A percentile compares a stretch with the other conserved stretches of the same genome.
These are phyloP conservation scores for Pseudopyrenochaeta lycopersici DNA, from an alignment of 2,329 filamentous ascomycete species.

Conservation along the genomic window DNA sequence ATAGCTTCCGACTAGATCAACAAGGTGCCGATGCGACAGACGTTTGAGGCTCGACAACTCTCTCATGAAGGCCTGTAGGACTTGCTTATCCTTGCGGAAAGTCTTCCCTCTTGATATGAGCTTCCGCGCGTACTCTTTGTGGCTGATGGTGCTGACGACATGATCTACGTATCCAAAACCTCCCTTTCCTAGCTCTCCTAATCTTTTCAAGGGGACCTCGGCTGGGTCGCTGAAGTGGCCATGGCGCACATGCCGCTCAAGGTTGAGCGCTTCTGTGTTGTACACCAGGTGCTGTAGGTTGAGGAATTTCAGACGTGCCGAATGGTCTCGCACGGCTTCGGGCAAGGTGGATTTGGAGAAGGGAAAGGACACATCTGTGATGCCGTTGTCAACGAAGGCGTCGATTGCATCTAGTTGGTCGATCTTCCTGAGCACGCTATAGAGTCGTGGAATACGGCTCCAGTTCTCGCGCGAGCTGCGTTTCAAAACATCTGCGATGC, in stretches of 20 bases:
- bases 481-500: slow-evolving; percentile 16
- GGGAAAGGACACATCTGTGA: slow-evolving; percentile 17
- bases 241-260: slow-evolving; percentile 16
- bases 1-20: slow-evolving; percentile 38
- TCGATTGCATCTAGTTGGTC: slow-evolving; percentile 15
- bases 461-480: slow-evolving; percentile 10
- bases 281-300: slow-evolving; percentile 19
- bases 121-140: slow-evolving; percentile 34
- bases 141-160: slow-evolving; percentile 27
- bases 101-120: slow-evolving; percentile 19
- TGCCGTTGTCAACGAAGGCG: slow-evolving; percentile 13
- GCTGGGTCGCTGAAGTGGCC: slow-evolving; percentile 13
- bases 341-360: slow-evolving; percentile 17
- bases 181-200: slow-evolving; percentile 26
- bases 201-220: slow-evolving; percentile 17
- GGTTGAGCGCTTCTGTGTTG: slow-evolving; percentile 9
- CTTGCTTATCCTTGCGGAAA: slow-evolving; percentile 15
- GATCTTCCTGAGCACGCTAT: slow-evolving; percentile 21
- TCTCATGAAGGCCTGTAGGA: slow-evolving; percentile 15
- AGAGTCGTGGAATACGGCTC: slow-evolving; percentile 22
- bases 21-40: slow-evolving; percentile 25
- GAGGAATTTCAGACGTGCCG: slow-evolving; percentile 13
- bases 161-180: slow-evolving; percentile 28
- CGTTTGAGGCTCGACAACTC: slow-evolving; percentile 24
- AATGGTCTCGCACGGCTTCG: slow-evolving; percentile 3